Base-by-base conservation (phyloP, 2,329 filamentous ascomycete species). In the Bimuria novae-zelandiae region DNA sequence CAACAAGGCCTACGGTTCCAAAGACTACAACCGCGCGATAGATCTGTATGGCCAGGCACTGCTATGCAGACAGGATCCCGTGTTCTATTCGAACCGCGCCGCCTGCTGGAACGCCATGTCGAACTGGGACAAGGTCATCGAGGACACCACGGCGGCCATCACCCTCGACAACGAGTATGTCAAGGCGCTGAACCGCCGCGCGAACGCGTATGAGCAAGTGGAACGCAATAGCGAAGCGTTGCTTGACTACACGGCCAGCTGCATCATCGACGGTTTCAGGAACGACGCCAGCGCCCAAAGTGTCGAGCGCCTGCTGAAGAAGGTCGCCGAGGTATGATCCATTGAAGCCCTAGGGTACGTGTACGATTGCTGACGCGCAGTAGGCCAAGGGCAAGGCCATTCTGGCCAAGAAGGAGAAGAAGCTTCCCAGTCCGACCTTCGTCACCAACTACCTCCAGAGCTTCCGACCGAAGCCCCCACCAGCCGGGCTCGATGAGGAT, bases 361-460 rank as follows among this genome's bases (percentile, higher is more conserved):
- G 27, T 27, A 3, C 14, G 7, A n/a, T 7, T 32, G 27, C 41
- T 44, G 27, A 44, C 11, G 19, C 17, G 16, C 17, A 33, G 22
- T 17, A 44, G 41, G 83, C 89, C 62, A 97, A 97, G 81, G 93
- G 90, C 60, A 92, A 93, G 79, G 87, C 86, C 60, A 96, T 99
- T 70, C 82, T 99, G 50, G 85, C 83, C 67, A 83, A 83, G 55
- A 93, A 92, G 76, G 83, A 84, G 65, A 89, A 91, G 79, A 93
- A 90, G 78, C 84, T 99, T 45, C 94, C 94, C 17, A 97, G 92
- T 76, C 89, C 94, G 25, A 97, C 92, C 11, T 99, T 97, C 66
- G 92, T 99, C 62, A 91, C 92, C 71, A 99, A 99, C 82, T 99
- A 99, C 76, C 88, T 99, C 27, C 93, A 97, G 79, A 97, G 93